Evolutionary conservation across 169 alveolate genomes (phyloP), one percentile per base, ranked within the genome.

Genomic region (Eimeria zaria): DNA sequence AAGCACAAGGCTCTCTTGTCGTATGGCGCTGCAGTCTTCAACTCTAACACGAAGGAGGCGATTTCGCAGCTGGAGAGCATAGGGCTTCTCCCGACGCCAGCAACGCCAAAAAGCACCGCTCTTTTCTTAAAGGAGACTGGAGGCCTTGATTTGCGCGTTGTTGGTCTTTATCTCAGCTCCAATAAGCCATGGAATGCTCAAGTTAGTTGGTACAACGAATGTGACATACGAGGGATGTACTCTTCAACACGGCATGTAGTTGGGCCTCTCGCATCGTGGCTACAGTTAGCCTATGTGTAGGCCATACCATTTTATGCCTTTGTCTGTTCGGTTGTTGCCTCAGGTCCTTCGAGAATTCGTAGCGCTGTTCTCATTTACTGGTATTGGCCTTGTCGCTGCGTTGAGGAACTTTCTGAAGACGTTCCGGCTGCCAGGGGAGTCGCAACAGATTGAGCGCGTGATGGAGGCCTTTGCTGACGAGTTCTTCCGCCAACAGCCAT

Each of bases 391-490:
- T 51, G 99, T 98, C 46, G 97, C 96, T 96, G 98, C 99, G 8
- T 96, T 99, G 39, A 97, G 99, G 89, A 87, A 91, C 69, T 97
- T 98, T 81, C 93, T 99, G 81, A 95, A 98, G 30, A 95, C 99
- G 30, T 99, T 98, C 97, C 98, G 98, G 94, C 95, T 98, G 55
- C 99, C 99, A 0, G 99, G 96, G 2, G 99, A 99, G 96, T 98
- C 99, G 12, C 99, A 99, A 83, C 98, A 98, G 91, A 98, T 99
- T 62, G 99, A 98, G 91, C 96, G 99, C 90, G 98, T 99, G 87
- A 97, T 99, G 95, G 99, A 98, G 95, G 97, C 97, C 30, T 99
- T 98, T 92, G 97, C 99, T 51, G 95, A 95, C 71, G 98, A 98
- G 78, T 98, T 97, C 94, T 98, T 97, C 96, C 97, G 88, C 91